These are phyloP conservation scores for Apiotrichum domesticum DNA, from an alignment of 1,284 basidiomycete species.

Conservation along the genomic window DNA sequence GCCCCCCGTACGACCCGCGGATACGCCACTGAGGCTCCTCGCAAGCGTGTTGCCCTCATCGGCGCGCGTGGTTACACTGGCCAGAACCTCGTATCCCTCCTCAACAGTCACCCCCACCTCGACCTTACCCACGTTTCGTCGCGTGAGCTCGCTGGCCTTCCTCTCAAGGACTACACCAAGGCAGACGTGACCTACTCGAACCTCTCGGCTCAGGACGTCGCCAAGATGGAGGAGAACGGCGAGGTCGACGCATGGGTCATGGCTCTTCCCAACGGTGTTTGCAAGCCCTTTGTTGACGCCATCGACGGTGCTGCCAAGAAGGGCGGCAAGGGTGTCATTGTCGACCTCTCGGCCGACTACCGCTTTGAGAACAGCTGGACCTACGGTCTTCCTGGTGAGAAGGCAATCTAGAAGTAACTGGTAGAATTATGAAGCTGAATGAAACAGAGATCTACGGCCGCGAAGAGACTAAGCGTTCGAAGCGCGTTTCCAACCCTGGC, in stretches of 20 bases:
- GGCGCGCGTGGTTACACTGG: slow-evolving; percentile 93
- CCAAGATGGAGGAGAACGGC: slow-evolving; percentile 76
- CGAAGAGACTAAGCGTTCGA: slow-evolving; percentile 60
- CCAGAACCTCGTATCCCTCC: slow-evolving; percentile 77
- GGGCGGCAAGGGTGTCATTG: slow-evolving; percentile 60
- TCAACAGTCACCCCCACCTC: slow-evolving; percentile 80
- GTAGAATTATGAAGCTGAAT: slow-evolving; percentile 23
- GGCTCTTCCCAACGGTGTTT: slow-evolving; percentile 94
- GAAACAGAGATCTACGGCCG: slow-evolving; percentile 75
- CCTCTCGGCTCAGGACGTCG: slow-evolving; percentile 67
- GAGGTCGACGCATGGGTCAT: slow-evolving; percentile 96
- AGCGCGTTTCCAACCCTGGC: slow-evolving; percentile 91
- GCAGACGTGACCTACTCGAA: slow-evolving; percentile 69
- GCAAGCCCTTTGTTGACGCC: slow-evolving; percentile 96
- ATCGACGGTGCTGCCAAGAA: slow-evolving; percentile 66
- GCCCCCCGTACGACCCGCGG: slow-evolving; percentile 35
- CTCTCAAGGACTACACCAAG: slow-evolving; percentile 79
- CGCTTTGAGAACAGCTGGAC: slow-evolving; percentile 92
- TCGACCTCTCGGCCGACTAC: slow-evolving; percentile 93
- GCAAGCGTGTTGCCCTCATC: slow-evolving; percentile 88
- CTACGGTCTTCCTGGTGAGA: slow-evolving; percentile 97
- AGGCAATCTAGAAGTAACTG: neutral
- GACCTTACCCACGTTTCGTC: slow-evolving; percentile 92
- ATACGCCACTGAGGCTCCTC: slow-evolving; percentile 55
- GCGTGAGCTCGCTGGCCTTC: slow-evolving; percentile 80